Conservation (phyloP, 164 flowering plant species). For the Amborella trichopoda region DNA sequence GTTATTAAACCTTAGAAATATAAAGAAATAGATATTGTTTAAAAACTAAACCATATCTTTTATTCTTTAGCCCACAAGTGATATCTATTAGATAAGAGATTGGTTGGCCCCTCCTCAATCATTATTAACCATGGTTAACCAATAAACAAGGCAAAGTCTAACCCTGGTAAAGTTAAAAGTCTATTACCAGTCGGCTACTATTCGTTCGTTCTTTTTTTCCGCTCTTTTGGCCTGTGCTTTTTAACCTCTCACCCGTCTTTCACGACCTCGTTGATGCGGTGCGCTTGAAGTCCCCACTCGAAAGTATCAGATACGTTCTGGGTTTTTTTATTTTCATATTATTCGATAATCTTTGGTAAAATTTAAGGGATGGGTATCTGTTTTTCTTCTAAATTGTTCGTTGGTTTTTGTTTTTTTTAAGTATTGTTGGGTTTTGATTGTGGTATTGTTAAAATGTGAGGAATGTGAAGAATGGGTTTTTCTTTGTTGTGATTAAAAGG, state of each 20-base stretch:
- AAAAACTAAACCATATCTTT: conserved; percentile 5
- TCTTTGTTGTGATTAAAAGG: neutral
- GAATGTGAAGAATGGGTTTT: neutral
- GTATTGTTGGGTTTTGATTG: neutral
- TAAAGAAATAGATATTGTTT: too few species aligned
- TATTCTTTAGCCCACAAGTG: neutral
- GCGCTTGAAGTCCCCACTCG: too few species aligned
- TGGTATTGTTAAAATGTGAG: too few species aligned
- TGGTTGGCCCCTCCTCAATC: conserved; percentile 1
- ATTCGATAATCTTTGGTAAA: neutral
- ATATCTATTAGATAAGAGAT: conserved; percentile 6
- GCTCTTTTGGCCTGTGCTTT: conserved; percentile 6
- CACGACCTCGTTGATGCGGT: too few species aligned
- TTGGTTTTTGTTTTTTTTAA: neutral
- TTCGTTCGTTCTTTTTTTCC: conserved; percentile 7
- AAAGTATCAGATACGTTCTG: too few species aligned
- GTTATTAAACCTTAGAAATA: neutral
- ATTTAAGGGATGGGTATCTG: neutral
- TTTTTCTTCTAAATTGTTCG: neutral
- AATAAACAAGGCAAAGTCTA: neutral
- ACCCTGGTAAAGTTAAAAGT: neutral
- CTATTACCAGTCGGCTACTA: too few species aligned
- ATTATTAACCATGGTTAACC: neutral
- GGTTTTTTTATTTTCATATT: neutral
- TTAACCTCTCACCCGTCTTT: too few species aligned